These are phyloP conservation scores for Ambrosiella beaveri DNA, from an alignment of 2,329 filamentous ascomycete species.

Conservation along the genomic window DNA sequence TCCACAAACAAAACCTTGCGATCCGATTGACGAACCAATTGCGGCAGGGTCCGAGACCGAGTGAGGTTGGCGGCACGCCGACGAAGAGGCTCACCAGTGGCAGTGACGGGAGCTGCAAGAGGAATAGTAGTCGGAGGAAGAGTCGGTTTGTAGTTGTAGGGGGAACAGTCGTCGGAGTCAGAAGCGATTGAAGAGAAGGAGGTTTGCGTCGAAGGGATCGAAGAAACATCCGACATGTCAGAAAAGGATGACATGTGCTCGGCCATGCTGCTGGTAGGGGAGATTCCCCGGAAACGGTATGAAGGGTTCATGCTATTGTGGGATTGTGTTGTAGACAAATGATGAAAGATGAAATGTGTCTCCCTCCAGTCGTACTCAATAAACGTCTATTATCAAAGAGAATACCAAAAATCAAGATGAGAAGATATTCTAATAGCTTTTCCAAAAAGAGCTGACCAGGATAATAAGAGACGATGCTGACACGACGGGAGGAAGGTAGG, in stretches of 20 bases:
- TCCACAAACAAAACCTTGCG: slow-evolving; percentile 93
- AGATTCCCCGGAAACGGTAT: slow-evolving; percentile 27
- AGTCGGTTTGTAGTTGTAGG: slow-evolving; percentile 21
- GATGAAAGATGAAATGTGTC: slow-evolving; percentile 16
- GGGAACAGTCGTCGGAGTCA: slow-evolving; percentile 53
- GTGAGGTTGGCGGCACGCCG: slow-evolving; percentile 38
- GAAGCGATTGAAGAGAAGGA: slow-evolving; percentile 63
- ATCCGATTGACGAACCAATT: slow-evolving; percentile 71
- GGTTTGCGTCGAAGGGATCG: slow-evolving; percentile 49
- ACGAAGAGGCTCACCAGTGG: slow-evolving; percentile 37
- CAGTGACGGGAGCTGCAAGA: slow-evolving; percentile 25
- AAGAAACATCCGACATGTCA: slow-evolving; percentile 1
- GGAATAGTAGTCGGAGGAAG: slow-evolving; percentile 41
- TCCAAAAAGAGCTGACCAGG: not conserved
- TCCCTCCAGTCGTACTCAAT: slow-evolving; percentile 39
- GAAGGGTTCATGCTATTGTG: not conserved
- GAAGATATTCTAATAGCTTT: not conserved
- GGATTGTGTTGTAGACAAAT: slow-evolving; percentile 15
- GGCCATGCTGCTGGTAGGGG: slow-evolving; percentile 23
- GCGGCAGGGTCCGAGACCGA: slow-evolving; percentile 34
- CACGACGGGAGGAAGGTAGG: slow-evolving; percentile 8
- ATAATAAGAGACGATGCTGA: slow-evolving; percentile 1
- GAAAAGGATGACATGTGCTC: slow-evolving; percentile 7
- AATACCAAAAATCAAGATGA: not conserved
- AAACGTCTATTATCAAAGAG: slow-evolving; percentile 22